Conservation (phyloP, 148 eudicot species). For the Chenopodium quinoa region DNA sequence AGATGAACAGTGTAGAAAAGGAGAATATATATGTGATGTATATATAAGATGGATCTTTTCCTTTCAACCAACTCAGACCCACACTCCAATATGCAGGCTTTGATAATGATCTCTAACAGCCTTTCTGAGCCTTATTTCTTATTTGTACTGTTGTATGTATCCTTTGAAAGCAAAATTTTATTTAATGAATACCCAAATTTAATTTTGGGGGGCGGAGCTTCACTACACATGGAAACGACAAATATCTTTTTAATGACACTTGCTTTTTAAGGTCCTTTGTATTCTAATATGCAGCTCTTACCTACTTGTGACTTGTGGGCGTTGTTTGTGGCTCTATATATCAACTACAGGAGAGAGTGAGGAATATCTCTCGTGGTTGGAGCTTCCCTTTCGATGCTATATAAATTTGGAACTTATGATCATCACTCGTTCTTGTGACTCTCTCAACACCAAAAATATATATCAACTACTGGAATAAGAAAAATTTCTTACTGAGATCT, state of each 20-base stretch:
- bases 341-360: no score
- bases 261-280: conserved; percentile 17
- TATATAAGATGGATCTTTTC: conserved; percentile 9
- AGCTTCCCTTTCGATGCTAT: no score
- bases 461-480: no score
- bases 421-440: no score
- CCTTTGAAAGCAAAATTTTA: background rate
- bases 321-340: no score
- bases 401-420: no score
- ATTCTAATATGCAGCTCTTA: conserved; percentile 12
- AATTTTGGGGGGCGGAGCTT: background rate
- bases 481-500: no score
- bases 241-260: conserved; percentile 12
- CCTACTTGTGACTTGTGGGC: background rate
- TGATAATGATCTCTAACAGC: conserved; percentile 21
- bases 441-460: no score
- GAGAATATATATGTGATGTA: conserved; percentile 2
- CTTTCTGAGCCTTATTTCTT: conserved; percentile 8
- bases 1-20: conserved; percentile 2
- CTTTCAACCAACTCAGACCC: conserved; percentile 15
- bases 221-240: background rate
- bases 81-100: conserved; percentile 24
- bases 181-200: background rate
- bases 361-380: no score
- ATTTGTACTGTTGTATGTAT: background rate